These are phyloP conservation scores for Piromyces finnis DNA, from an alignment of 192 early-diverging fungal genomes.

Conservation along the genomic window DNA sequence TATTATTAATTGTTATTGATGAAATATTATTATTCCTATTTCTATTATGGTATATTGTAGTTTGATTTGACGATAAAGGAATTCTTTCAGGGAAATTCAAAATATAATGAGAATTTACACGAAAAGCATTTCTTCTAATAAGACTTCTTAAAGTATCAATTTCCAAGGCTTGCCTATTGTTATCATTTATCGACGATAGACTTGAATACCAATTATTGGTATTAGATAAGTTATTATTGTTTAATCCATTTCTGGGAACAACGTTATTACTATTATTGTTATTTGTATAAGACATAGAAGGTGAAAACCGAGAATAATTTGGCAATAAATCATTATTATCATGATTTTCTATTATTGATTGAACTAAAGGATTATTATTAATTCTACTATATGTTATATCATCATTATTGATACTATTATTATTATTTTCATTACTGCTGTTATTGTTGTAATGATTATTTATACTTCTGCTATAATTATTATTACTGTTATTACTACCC, in stretches of 20 bases:
- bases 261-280: neutral
- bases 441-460: neutral
- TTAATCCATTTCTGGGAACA: too few species aligned
- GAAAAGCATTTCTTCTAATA: neutral
- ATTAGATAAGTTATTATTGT: too few species aligned
- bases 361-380: too few species aligned
- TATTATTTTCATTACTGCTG: neutral
- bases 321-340: neutral
- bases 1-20: neutral
- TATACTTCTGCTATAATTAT: neutral
- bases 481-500: neutral
- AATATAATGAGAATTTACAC: neutral
- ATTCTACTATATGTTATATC: too few species aligned
- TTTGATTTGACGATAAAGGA: too few species aligned
- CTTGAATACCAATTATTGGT: too few species aligned
- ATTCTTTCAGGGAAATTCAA: too few species aligned
- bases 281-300: neutral
- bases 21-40: neutral
- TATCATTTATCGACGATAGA: too few species aligned
- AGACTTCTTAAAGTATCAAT: neutral
- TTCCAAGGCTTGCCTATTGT: neutral
- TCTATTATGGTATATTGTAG: too few species aligned
- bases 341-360: neutral
- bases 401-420: neutral
- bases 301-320: too few species aligned